Conservation (phyloP, 768 basidiomycete genomes). For the Serendipita vermifera region DNA sequence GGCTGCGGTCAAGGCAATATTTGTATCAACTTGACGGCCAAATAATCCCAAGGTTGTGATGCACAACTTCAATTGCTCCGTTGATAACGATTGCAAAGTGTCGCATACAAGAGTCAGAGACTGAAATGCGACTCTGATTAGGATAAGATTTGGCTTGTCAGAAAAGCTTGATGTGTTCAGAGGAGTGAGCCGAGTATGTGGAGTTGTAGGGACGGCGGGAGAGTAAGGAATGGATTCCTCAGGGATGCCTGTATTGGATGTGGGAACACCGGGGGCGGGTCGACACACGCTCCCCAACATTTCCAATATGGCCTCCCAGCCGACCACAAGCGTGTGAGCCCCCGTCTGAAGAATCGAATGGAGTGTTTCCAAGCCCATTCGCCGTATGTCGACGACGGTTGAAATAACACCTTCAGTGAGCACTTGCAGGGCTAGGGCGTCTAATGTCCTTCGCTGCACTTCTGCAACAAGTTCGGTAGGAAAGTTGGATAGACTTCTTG, state of each 20-base stretch:
- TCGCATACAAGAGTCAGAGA: slow-evolving; percentile 91
- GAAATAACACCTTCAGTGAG: slow-evolving; percentile 28
- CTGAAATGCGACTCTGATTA: slow-evolving; percentile 89
- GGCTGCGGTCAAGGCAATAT: slow-evolving; percentile 88
- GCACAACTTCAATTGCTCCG: slow-evolving; percentile 71
- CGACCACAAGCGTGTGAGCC: slow-evolving; percentile 80
- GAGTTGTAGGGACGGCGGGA: slow-evolving; percentile 25
- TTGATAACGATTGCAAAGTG: slow-evolving; percentile 67
- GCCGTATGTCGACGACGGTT: slow-evolving; percentile 59
- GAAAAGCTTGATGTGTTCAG: slow-evolving; percentile 35
- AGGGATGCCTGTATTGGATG: slow-evolving; percentile 16
- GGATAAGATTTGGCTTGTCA: slow-evolving; percentile 56
- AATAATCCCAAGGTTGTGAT: slow-evolving; percentile 86
- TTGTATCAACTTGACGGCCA: slow-evolving; percentile 86
- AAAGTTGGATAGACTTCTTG: slow-evolving; percentile 46
- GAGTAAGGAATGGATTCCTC: slow-evolving; percentile 20
- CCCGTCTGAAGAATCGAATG: slow-evolving; percentile 84
- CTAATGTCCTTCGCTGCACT: slow-evolving; percentile 73
- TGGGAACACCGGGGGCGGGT: slow-evolving; percentile 30
- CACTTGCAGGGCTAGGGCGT: slow-evolving; percentile 72
- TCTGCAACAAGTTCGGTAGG: slow-evolving; percentile 44
- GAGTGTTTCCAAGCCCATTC: slow-evolving; percentile 80
- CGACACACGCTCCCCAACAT: slow-evolving; percentile 85
- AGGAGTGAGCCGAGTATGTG: slow-evolving; percentile 35
- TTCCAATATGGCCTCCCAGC: slow-evolving; percentile 88